Percentiles rank a stretch among this genome's conserved stretches.
Evolutionary conservation across 345 rosid species (phyloP).

Genomic region (Eutrema heterophyllum): DNA sequence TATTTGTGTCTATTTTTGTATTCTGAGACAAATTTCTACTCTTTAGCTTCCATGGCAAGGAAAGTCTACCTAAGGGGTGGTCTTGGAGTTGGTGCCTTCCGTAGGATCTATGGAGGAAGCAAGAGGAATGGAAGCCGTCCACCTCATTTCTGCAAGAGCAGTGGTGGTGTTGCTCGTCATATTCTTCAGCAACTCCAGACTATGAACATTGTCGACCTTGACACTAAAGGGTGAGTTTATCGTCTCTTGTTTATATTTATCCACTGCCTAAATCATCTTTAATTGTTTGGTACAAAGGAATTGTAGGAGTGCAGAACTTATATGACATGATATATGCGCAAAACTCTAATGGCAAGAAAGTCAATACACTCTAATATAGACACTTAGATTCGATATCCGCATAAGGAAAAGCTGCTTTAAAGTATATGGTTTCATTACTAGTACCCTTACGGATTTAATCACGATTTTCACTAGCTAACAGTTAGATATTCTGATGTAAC

Average conservation of each 20-base stretch:
- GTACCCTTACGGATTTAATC: no score
- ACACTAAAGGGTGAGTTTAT: slow-evolving; percentile 36
- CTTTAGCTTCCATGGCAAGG: slow-evolving; percentile 39
- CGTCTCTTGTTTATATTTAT: background rate
- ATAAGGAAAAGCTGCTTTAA: no score
- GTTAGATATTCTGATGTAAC: background rate
- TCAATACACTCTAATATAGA: background rate
- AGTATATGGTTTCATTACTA: no score
- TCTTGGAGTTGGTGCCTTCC: slow-evolving; percentile 41
- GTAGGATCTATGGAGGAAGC: slow-evolving; percentile 40
- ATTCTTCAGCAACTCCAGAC: slow-evolving; percentile 40
- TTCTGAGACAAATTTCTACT: background rate
- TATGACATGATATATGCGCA: background rate
- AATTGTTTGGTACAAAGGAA: background rate
- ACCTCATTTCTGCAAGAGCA: slow-evolving; percentile 39
- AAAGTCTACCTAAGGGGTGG: slow-evolving; percentile 37
- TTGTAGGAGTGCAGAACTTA: background rate
- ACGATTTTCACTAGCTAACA: background rate
- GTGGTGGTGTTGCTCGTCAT: slow-evolving; percentile 41
- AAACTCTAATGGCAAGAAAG: background rate
- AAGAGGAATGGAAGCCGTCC: slow-evolving; percentile 42
- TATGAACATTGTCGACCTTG: slow-evolving; percentile 37
- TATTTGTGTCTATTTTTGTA: background rate
- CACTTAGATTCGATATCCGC: no score
- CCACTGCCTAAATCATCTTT: background rate